Conservation (phyloP, 2,329 filamentous ascomycete genomes). For the Colletotrichum chrysophilum region DNA sequence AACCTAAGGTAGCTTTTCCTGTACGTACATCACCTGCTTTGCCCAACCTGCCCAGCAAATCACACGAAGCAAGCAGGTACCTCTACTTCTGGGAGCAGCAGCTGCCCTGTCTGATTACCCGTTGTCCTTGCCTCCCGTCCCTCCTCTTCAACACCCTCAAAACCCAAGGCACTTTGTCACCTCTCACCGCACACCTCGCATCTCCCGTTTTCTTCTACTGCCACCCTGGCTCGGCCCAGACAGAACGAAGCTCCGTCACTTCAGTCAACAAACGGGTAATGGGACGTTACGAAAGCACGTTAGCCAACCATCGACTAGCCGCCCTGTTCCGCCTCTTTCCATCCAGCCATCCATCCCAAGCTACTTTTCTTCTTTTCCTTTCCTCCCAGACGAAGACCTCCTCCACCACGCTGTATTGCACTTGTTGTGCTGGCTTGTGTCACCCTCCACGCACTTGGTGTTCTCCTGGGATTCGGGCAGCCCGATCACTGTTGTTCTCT, state of each 20-base stretch:
- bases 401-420: neutral
- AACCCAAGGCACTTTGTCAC: neutral
- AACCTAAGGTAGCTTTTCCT: neutral
- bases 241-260: neutral
- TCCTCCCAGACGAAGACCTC: neutral
- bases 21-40: neutral
- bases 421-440: neutral
- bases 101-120: neutral
- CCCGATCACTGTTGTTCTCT: neutral
- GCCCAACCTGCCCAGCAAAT: neutral
- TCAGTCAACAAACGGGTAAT: neutral
- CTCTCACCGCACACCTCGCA: neutral
- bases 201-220: neutral
- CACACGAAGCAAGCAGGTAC: neutral
- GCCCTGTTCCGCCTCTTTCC: conserved; percentile 12
- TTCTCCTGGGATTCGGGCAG: neutral
- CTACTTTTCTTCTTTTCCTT: neutral
- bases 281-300: neutral
- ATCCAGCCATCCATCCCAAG: neutral
- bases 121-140: neutral
- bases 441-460: neutral
- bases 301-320: neutral
- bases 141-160: neutral
- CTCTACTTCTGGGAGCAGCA: neutral
- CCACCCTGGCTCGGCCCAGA: neutral